Base-by-base conservation (phyloP, 1,284 basidiomycete species). In the Laetiporus sulphureus region DNA sequence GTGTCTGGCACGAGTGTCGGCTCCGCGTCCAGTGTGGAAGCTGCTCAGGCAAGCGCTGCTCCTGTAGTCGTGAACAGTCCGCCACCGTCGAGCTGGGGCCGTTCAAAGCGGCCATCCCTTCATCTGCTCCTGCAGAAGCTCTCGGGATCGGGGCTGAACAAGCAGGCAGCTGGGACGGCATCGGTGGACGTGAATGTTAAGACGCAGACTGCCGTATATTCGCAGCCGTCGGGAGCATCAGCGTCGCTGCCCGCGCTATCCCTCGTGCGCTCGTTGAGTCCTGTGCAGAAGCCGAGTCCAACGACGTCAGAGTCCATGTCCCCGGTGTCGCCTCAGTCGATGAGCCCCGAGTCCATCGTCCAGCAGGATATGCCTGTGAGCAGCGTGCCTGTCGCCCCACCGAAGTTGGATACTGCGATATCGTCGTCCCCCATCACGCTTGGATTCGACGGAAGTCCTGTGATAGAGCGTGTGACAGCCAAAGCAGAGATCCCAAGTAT, bases 381-480 rank as follows among this genome's bases (percentile, higher is more conserved):
- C 8, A 27, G 25, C 25, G 13, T 8, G 25, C 25, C 25, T 13
- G 25, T 13, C 7, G 25, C 13, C 25, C 25, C 25, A 10, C 74
- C 75, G 13, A 60, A 70, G 22, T 57, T 79, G 21, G 69, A 75
- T 47, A 75, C 71, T 5, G 54, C 66, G 16, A 73, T 79, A 49
- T 72, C 75, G 21, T 66, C 63, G 3, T 70, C 71, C 1, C 58
- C 67, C 13, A 63, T 73, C 21, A 54, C 62, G 11, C 52, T 76
- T n/a, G 61, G 57, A 18, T 57, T 72, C 36, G 11, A 22, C 18
- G 67, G 63, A 10, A 57, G 13, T 43, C 38, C 36, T 40, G 18
- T 38, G 40, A 13, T 42, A 44, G 30, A 33, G 31, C 27, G 8
- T 29, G n/a, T 10, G 27, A n/a, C n/a, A 29, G 10, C 27, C 27